phyloP scores from a whole-genome alignment of 164 flowering plant species.

The grape (Vitis vinifera) region ASM3070453v1 NC_081813.1:4016501-4017000 shows the following conservation, averaged over 20 bases:
- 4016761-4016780: slow-evolving; percentile 14
- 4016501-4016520: not conserved
- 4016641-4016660: not conserved
- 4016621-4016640: not conserved
- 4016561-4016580: not conserved
- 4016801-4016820: slow-evolving; percentile 8
- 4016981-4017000: slow-evolving; percentile 12
- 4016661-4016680: slow-evolving; percentile 12
- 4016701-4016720: not conserved
- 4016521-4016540: not conserved
- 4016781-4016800: slow-evolving; percentile 13
- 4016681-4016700: slow-evolving; percentile 6
- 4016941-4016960: slow-evolving; percentile 13
- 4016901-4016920: not conserved
- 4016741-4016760: slow-evolving; percentile 9
- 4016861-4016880: slow-evolving; percentile 7
- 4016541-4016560: not conserved
- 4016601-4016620: not conserved
- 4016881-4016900: slow-evolving; percentile 10
- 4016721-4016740: not conserved
- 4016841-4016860: slow-evolving; percentile 15
- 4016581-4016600: not conserved
- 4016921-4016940: slow-evolving; percentile 21
- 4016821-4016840: slow-evolving; percentile 9
- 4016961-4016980: slow-evolving; percentile 12